These are phyloP conservation scores for Phytophthora aleatoria DNA, from an alignment of 352 stramenopile genomes.

Conservation along the genomic window DNA sequence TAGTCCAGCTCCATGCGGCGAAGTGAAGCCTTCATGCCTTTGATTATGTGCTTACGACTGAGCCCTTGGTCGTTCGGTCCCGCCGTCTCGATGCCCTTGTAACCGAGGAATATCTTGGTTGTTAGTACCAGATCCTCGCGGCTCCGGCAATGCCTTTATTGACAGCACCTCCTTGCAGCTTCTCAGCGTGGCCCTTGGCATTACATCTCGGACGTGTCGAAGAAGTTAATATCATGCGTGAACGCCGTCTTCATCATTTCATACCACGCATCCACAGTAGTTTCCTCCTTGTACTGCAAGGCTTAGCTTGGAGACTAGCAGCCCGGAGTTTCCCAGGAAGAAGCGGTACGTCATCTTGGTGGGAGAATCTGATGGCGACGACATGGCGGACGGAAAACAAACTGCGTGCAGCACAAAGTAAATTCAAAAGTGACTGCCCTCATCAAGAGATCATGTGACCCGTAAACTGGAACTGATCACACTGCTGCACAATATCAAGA, in stretches of 20 bases:
- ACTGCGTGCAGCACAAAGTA: not conserved
- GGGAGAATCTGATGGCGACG: not conserved
- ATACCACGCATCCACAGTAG: conserved; percentile 16
- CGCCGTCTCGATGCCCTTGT: not conserved
- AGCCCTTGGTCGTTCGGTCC: conserved; percentile 10
- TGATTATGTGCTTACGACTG: conserved; percentile 26
- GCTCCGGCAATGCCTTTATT: conserved; percentile 3
- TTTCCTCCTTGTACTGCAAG: conserved; percentile 15
- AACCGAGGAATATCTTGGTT: conserved; percentile 44
- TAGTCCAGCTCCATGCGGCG: conserved; percentile 21
- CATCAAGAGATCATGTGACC: no score
- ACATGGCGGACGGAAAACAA: not conserved
- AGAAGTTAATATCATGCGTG: conserved; percentile 20
- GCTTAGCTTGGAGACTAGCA: conserved; percentile 44
- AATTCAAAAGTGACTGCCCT: not conserved
- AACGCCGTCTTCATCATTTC: conserved; percentile 10
- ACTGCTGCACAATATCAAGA: not conserved
- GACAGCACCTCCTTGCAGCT: conserved; percentile 8
- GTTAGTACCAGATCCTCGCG: conserved; percentile 26
- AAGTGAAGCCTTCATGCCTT: conserved; percentile 32
- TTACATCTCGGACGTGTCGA: conserved; percentile 6
- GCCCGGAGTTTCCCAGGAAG: conserved; percentile 46
- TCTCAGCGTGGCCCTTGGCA: conserved; percentile 10
- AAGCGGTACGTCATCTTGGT: conserved; percentile 55
- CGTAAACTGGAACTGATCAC: no score